Evolutionary conservation across 495 filamentous ascomycete species (phyloP).

Genomic region (Ramalina intermedia): DNA sequence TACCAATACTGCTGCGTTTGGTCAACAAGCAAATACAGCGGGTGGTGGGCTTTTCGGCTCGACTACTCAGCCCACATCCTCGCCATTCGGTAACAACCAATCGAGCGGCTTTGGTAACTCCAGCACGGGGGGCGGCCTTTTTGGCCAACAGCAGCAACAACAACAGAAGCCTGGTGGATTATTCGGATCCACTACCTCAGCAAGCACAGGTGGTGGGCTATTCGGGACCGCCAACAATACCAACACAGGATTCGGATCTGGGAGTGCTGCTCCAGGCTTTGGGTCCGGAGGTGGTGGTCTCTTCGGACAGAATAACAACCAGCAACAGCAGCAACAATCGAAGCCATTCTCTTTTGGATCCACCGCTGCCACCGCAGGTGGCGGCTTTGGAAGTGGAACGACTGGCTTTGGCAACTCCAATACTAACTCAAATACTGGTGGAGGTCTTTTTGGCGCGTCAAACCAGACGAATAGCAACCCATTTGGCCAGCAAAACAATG

Average conservation of each 20-base stretch:
- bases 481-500: constrained; percentile 6
- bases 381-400: constrained; percentile 39
- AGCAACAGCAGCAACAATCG: constrained; percentile 20
- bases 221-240: constrained; percentile 19
- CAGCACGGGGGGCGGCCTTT: constrained; percentile 31
- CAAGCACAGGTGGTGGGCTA: constrained; percentile 5
- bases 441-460: constrained; percentile 11
- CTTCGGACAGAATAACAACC: constrained; percentile 28
- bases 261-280: constrained; percentile 9
- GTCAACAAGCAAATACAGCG: constrained; percentile 26
- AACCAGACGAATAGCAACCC: constrained; percentile 11
- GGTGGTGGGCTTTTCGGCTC: constrained; percentile 35
- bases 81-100: constrained; percentile 40
- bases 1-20: constrained; percentile 24
- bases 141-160: constrained; percentile 24
- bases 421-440: constrained; percentile 22
- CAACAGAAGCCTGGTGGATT: not conserved
- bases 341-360: constrained; percentile 8
- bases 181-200: constrained; percentile 2
- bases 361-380: constrained; percentile 21
- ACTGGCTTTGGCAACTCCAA: constrained; percentile 13
- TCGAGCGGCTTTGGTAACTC: constrained; percentile 26
- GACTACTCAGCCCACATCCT: constrained; percentile 23
- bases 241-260: constrained; percentile 27
- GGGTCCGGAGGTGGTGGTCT: constrained; percentile 21